Base-by-base conservation (phyloP, 805 yeast genomes). In the Saccharomyces mikatae region DNA sequence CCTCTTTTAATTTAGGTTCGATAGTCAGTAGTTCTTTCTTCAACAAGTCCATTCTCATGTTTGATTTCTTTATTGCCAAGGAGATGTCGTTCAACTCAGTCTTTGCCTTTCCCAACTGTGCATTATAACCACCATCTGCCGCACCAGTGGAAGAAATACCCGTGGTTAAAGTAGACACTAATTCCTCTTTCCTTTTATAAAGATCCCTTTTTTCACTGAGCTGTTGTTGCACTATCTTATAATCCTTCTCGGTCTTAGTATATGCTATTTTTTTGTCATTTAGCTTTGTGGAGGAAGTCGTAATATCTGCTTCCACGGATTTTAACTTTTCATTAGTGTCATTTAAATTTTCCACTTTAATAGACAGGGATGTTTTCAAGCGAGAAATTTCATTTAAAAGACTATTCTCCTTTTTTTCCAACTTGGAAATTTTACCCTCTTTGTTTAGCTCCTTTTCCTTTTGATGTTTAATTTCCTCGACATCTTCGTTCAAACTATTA, bases 111-210 rank as follows among this genome's bases (percentile, higher is more conserved):
- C 80, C 80, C 46, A 90, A 70, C 62, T 89, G 96, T 2, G 84
- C 78, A 57, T 77, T 72, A 68, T 88, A 91, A 8, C 97, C 97
- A 32, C 87, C 84, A 62, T 84, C 86, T 0, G 84, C 74, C 36
- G 74, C 76, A 53, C 95, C 96, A 56, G 81, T 83, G 0, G 95
- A 81, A 0, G 96, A 87, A n/a, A 91, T 83, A 62, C 97, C 97
- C 0, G 96, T 89, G 0, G 90, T 83, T 46, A 91, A 74, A 0
- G 95, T 84, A 0, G 94, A 86, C 9, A 89, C 71, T 10, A 91
- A 75, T 57, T 91, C 97, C 62, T 88, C 92, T 60, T 87, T 88
- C 56, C 75, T 77, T 32, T 75, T 73, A 49, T 79, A 75, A 13
- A 76, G 75, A 4, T 71, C 74, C 56, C 81, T 83, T 53, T 82